These are phyloP conservation scores for Plectosphaerella cucumerina DNA, from an alignment of 2,329 filamentous ascomycete species.

Conservation along the genomic window DNA sequence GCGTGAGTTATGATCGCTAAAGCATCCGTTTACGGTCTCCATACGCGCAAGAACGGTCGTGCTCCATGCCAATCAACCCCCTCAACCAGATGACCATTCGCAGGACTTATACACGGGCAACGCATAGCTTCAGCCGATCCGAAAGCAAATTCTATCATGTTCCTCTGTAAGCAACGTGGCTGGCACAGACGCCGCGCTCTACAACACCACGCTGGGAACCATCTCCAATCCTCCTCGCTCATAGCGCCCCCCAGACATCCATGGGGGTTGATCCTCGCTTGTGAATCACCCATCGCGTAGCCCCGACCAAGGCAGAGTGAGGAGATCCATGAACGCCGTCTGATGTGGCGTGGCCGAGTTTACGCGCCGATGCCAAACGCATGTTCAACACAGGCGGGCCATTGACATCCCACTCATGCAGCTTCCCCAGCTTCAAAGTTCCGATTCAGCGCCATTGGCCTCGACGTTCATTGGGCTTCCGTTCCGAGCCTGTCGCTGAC, in stretches of 20 bases:
- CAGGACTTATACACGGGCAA: no score
- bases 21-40: no score
- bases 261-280: background rate
- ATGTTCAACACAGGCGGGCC: background rate
- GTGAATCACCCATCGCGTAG: background rate
- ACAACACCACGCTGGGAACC: background rate
- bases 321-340: background rate
- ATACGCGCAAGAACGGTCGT: no score
- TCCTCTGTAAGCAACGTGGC: background rate
- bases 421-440: conserved; percentile 31
- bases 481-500: conserved; percentile 41
- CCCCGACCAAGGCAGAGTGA: background rate
- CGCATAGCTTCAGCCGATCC: no score
- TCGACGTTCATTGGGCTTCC: conserved; percentile 55
- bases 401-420: background rate
- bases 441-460: conserved; percentile 51
- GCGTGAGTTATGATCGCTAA: no score
- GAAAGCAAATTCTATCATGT: background rate
- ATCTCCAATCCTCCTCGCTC: background rate
- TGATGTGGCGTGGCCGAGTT: background rate
- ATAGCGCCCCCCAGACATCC: background rate
- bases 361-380: no score
- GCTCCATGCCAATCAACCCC: no score
- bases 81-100: no score
- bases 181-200: background rate